These are phyloP conservation scores for Puccinia horiana DNA, from an alignment of 1,284 basidiomycete species.

Conservation along the genomic window DNA sequence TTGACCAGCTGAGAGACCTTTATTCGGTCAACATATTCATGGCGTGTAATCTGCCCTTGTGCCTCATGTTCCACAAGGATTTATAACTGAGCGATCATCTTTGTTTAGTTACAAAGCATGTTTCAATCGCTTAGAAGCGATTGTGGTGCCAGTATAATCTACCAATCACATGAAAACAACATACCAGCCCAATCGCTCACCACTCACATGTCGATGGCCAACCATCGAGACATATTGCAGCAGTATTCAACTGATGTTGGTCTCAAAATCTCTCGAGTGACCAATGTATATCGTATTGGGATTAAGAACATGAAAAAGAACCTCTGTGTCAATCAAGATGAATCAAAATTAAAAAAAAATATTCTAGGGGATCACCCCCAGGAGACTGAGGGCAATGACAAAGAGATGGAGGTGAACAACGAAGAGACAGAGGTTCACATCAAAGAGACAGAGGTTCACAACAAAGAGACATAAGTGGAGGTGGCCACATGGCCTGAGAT, in stretches of 20 bases:
- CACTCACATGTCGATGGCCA: not conserved
- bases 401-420: not conserved
- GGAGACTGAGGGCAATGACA: not conserved
- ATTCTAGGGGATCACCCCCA: not conserved
- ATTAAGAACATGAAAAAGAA: not conserved
- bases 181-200: not conserved
- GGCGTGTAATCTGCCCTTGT: not conserved
- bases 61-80: not conserved
- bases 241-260: not conserved
- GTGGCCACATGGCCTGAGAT: too few relatives aligned
- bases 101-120: not conserved
- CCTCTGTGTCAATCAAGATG: not conserved
- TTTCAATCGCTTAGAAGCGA: not conserved
- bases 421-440: too few relatives aligned
- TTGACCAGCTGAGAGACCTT: not conserved
- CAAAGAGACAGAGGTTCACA: too few relatives aligned
- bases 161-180: not conserved
- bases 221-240: not conserved
- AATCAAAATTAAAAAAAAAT: not conserved
- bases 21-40: not conserved
- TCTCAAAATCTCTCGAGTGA: too few relatives aligned
- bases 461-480: too few relatives aligned
- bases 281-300: not conserved
- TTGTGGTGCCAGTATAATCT: not conserved
- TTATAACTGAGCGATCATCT: not conserved